Conservation (phyloP, 805 yeast genomes). For the Saturnispora quitensis region DNA sequence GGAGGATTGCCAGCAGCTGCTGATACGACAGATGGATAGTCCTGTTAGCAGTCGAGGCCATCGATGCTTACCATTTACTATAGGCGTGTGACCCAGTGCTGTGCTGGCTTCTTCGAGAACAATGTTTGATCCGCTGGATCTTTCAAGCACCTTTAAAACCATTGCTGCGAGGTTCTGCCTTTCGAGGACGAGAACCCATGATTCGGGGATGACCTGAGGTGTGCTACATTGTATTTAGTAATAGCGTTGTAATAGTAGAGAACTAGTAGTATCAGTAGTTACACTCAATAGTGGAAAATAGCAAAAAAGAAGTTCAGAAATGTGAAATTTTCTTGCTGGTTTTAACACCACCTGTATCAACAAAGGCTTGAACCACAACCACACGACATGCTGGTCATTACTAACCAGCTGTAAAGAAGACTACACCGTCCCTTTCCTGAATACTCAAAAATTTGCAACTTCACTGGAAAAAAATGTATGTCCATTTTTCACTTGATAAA, state of each 20-base stretch:
- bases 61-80: background rate
- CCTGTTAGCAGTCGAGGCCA: background rate
- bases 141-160: conserved; percentile 72
- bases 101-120: background rate
- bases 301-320: too few species aligned
- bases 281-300: background rate
- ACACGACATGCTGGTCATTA: background rate
- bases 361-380: background rate
- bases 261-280: background rate
- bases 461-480: background rate
- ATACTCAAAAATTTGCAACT: background rate
- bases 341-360: background rate
- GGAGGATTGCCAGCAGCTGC: background rate
- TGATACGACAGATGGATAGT: background rate
- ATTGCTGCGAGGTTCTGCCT: conserved; percentile 95
- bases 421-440: background rate
- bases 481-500: background rate
- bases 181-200: conserved; percentile 48
- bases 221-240: conserved; percentile 48
- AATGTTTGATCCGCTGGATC: background rate
- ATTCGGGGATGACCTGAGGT: conserved; percentile 93
- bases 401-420: background rate
- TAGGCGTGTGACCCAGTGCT: background rate
- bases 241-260: background rate
- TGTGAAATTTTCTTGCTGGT: background rate